Conservation (phyloP, 805 yeast species). For the Suhomyces prunicola region DNA sequence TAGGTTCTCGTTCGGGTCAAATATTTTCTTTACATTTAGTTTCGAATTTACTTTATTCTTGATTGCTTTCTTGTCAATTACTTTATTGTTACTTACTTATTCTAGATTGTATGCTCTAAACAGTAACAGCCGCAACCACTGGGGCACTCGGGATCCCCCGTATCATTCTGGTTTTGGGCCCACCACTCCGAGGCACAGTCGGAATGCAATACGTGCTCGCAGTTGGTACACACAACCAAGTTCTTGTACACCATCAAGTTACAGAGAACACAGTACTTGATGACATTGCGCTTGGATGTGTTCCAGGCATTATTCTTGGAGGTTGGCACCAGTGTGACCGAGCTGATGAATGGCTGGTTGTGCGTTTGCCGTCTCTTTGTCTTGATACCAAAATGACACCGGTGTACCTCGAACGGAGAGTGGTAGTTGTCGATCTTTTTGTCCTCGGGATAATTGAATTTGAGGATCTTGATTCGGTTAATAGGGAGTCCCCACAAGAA, state of each 20-base stretch:
- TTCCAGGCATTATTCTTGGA: slow-evolving; percentile 32
- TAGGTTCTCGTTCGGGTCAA: too few relatives aligned
- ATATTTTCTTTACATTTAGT: too few relatives aligned
- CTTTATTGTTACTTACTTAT: neutral
- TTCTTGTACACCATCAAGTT: slow-evolving; percentile 55
- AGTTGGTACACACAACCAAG: slow-evolving; percentile 63
- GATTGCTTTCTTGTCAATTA: too few relatives aligned
- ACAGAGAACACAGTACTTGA: slow-evolving; percentile 64
- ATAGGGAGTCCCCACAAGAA: slow-evolving; percentile 82
- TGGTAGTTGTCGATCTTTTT: slow-evolving; percentile 5
- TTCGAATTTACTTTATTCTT: too few relatives aligned
- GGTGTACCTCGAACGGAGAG: slow-evolving; percentile 31
- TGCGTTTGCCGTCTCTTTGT: slow-evolving; percentile 16
- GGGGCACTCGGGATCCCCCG: slow-evolving; percentile 64
- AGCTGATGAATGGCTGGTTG: slow-evolving; percentile 20
- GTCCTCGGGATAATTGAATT: slow-evolving; percentile 51
- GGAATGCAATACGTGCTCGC: slow-evolving; percentile 79
- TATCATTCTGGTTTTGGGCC: slow-evolving; percentile 29
- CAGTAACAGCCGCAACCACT: slow-evolving; percentile 86
- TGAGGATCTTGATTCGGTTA: slow-evolving; percentile 73
- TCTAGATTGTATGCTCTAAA: slow-evolving; percentile 22
- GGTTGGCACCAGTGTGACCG: slow-evolving; percentile 22
- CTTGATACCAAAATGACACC: slow-evolving; percentile 32
- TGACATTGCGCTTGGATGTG: slow-evolving; percentile 17
- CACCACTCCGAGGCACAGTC: slow-evolving; percentile 84